Evolutionary conservation across 495 filamentous ascomycete genomes (phyloP).

Genomic region (Penicillium alfredii): DNA sequence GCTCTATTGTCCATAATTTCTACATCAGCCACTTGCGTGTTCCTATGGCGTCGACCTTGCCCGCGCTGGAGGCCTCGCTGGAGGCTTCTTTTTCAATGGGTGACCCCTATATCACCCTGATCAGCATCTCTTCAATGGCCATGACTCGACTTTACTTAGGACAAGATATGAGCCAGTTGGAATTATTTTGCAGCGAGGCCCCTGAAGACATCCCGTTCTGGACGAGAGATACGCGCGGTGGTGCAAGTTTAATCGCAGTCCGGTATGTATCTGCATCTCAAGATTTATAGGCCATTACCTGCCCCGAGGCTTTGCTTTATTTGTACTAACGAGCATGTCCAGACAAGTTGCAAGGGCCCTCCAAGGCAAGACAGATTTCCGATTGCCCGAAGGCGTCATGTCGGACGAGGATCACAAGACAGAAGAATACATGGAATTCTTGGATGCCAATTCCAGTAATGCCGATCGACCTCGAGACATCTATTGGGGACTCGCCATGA

Average conservation of each 20-base stretch:
- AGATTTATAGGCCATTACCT: no score
- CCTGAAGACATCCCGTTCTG: slow-evolving; percentile 73
- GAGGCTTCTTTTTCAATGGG: slow-evolving; percentile 66
- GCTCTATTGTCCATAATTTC: slow-evolving; percentile 63
- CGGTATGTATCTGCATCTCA: slow-evolving; percentile 33
- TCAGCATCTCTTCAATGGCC: slow-evolving; percentile 67
- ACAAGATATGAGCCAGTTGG: slow-evolving; percentile 69
- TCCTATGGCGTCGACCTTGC: slow-evolving; percentile 54
- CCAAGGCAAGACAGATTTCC: slow-evolving; percentile 72
- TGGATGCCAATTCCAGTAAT: slow-evolving; percentile 46
- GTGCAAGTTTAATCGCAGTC: slow-evolving; percentile 62
- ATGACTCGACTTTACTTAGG: slow-evolving; percentile 66
- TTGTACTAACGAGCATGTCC: slow-evolving; percentile 8
- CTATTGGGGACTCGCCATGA: slow-evolving; percentile 68
- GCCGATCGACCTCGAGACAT: slow-evolving; percentile 57
- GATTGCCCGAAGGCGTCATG: slow-evolving; percentile 53
- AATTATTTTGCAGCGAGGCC: slow-evolving; percentile 64
- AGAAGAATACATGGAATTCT: slow-evolving; percentile 53
- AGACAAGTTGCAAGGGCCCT: slow-evolving; percentile 71
- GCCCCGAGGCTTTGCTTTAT: neutral
- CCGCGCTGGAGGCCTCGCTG: slow-evolving; percentile 59
- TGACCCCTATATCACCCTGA: slow-evolving; percentile 67
- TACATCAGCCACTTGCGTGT: slow-evolving; percentile 69
- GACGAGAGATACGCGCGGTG: slow-evolving; percentile 72
- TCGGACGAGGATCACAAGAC: slow-evolving; percentile 66